Evolutionary conservation across 805 yeast species (phyloP), one percentile per base, ranked within the genome.

Genomic region (Lipomyces mesembrius): DNA sequence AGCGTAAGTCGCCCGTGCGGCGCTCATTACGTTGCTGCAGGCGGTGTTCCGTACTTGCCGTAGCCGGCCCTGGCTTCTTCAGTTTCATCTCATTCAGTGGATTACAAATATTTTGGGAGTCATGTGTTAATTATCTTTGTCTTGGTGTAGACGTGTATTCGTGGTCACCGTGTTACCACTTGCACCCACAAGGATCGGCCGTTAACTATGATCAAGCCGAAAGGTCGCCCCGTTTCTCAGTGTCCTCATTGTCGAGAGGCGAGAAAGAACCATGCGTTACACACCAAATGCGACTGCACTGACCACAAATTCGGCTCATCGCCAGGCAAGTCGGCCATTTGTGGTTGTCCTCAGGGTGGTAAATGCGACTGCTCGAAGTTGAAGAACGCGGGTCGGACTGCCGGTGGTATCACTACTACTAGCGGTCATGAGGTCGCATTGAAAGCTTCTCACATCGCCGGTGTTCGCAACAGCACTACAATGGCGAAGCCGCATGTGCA

Each of bases 91-190:
- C 32, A 29, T 29, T 29, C 32, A 5, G 32, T 29, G 32, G 56
- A 17, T 25, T 20, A 17, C 35, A 27, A 17, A 2, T 58, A 25
- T n/a, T 27, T 12, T 12, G 27, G 17, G n/a, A 27, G 17, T n/a
- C 20, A n/a, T 43, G 29, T 17, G 25, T 11, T 17, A 43, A 43
- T n/a, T n/a, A 17, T 37, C 6, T 5, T 20, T 29, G 39, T 51
- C 20, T 51, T 43, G 8, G 22, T 53, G 3, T 52, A 67, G 70
- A 73, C 75, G 67, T 94, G 99, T 78, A 93, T 95, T 59, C 84
- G 99, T 68, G 99, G 99, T 56, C 99, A 95, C 76, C 82, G 99
- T 62, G 99, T 94, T 57, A 90, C 97, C 0, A 87, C 96, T 2
- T 95, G 99, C 78, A 88, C 89, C 57, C 99, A 95, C 77, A 87